A percentile compares a stretch with the other conserved stretches of the same genome.
These are phyloP conservation scores for Phlyctochytrium bullatum DNA, from an alignment of 192 early-diverging fungal species.

Conservation along the genomic window DNA sequence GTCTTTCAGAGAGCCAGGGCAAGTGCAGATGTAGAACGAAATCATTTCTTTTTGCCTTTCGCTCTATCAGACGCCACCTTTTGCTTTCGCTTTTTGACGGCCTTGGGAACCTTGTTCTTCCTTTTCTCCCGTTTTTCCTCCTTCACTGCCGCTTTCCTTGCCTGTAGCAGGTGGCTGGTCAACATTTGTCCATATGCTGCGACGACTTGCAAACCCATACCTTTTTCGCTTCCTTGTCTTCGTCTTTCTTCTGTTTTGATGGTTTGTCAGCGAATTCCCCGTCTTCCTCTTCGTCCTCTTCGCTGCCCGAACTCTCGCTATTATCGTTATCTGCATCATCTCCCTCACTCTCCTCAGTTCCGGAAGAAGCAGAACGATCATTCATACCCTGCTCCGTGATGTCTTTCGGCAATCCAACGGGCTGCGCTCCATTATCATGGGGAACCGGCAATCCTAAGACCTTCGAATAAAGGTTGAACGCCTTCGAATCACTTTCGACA, in stretches of 20 bases:
- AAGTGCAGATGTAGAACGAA: neutral
- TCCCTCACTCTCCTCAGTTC: constrained; percentile 20
- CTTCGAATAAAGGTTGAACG: constrained; percentile 7
- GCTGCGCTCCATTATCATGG: neutral
- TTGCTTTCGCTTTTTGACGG: constrained; percentile 92
- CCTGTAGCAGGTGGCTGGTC: constrained; percentile 26
- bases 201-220: constrained; percentile 18
- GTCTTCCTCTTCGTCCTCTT: constrained; percentile 33
- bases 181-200: neutral
- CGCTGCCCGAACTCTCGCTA: constrained; percentile 29
- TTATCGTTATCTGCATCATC: constrained; percentile 37
- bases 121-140: constrained; percentile 89
- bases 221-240: constrained; percentile 87
- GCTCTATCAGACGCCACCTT: constrained; percentile 54
- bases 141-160: constrained; percentile 81
- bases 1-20: too few species aligned
- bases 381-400: neutral
- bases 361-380: neutral
- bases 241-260: constrained; percentile 66
- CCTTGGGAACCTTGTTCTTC: constrained; percentile 93
- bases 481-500: constrained; percentile 60
- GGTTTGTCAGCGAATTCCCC: constrained; percentile 41
- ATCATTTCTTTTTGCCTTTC: constrained; percentile 60
- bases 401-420: neutral
- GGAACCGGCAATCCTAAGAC: constrained; percentile 13